A percentile compares a stretch with the other conserved stretches of the same genome.
Evolutionary conservation across 768 basidiomycete species (phyloP).

Genomic region (Asterophora parasitica): DNA sequence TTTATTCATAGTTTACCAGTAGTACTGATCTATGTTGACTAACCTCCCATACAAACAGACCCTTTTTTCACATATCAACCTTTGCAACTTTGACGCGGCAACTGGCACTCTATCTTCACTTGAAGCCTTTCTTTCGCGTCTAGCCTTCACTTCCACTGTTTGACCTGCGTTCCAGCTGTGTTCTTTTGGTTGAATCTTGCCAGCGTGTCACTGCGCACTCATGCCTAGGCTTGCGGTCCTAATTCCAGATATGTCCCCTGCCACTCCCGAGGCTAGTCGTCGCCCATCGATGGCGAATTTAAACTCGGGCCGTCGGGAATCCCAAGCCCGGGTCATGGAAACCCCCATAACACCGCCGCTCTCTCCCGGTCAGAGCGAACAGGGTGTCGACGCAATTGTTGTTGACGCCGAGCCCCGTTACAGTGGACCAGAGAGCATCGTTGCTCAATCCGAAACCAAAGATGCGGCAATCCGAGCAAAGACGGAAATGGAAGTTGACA

Average conservation of each 20-base stretch:
- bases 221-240: conserved; percentile 24
- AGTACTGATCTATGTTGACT: not conserved
- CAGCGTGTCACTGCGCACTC: not conserved
- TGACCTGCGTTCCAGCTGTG: not conserved
- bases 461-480: conserved; percentile 9
- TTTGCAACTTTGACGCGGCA: not conserved
- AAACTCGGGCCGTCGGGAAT: conserved; percentile 22
- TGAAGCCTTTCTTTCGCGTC: not conserved
- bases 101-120: conserved; percentile 1
- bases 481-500: conserved; percentile 25
- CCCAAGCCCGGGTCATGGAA: conserved; percentile 41
- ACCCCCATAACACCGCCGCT: conserved; percentile 71
- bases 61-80: conserved; percentile 1
- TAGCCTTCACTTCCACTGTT: conserved; percentile 1
- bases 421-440: conserved; percentile 23
- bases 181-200: not conserved
- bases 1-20: not conserved
- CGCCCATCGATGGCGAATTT: conserved; percentile 22
- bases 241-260: conserved; percentile 28
- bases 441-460: conserved; percentile 1
- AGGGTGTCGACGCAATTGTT: conserved; percentile 30
- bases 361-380: conserved; percentile 52
- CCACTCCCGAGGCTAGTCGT: conserved; percentile 22
- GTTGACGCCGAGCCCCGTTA: conserved; percentile 35
- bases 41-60: not conserved